These are phyloP conservation scores for Triticum urartu DNA, from an alignment of 176 grass and related monocot genomes.

Conservation along the genomic window DNA sequence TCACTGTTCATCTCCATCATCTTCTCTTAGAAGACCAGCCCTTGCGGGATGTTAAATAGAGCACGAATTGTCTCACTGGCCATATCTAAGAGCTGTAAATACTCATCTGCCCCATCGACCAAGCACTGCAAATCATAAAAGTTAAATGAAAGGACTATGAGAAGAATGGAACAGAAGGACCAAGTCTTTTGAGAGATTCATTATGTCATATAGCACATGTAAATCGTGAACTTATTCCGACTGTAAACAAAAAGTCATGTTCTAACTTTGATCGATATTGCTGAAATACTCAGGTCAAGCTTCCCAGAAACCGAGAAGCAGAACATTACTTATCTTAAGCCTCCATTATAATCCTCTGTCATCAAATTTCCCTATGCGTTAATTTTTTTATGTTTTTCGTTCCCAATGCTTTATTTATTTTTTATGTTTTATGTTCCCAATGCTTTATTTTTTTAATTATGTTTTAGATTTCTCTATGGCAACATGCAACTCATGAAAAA, in stretches of 20 bases:
- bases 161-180: neutral
- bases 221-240: neutral
- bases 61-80: constrained; percentile 66
- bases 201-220: neutral
- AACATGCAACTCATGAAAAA: neutral
- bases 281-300: neutral
- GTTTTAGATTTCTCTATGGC: neutral
- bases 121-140: constrained; percentile 64
- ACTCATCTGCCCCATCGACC: constrained; percentile 92
- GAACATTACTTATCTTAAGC: neutral
- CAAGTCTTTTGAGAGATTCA: neutral
- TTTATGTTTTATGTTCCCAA: neutral
- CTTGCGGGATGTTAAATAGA: constrained; percentile 86
- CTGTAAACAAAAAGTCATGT: neutral
- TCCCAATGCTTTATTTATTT: neutral
- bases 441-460: neutral
- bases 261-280: constrained; percentile 9
- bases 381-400: neutral
- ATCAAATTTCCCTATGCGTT: neutral
- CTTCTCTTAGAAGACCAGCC: constrained; percentile 39
- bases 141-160: neutral
- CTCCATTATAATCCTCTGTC: neutral
- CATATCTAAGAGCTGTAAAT: constrained; percentile 83
- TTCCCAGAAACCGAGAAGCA: constrained; percentile 4
- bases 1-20: neutral